Evolutionary conservation across 2,329 filamentous ascomycete species (phyloP).

Genomic region (Dothistroma pini): DNA sequence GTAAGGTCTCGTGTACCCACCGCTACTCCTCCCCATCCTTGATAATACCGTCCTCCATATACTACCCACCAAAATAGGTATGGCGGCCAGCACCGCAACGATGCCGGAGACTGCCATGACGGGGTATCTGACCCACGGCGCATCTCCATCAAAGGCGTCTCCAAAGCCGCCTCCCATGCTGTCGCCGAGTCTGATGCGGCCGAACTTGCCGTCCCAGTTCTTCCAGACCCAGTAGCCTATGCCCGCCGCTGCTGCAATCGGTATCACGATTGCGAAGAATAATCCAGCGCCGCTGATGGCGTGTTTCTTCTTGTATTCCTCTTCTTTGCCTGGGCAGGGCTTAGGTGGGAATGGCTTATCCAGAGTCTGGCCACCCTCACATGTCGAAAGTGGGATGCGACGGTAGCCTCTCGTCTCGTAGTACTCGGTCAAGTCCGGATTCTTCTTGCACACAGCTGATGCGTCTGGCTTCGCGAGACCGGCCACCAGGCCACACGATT

Average conservation of each 20-base stretch:
- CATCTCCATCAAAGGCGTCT: conserved; percentile 62
- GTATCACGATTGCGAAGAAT: conserved; percentile 80
- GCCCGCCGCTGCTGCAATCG: conserved; percentile 65
- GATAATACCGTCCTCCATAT: conserved; percentile 63
- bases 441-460: conserved; percentile 52
- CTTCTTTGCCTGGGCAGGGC: conserved; percentile 73
- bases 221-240: conserved; percentile 81
- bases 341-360: conserved; percentile 62
- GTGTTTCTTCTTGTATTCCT: conserved; percentile 73
- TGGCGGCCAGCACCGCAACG: conserved; percentile 53
- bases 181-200: conserved; percentile 83
- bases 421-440: conserved; percentile 72
- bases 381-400: conserved; percentile 84
- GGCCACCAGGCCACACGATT: conserved; percentile 70
- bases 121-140: conserved; percentile 76
- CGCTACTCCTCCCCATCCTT: conserved; percentile 50
- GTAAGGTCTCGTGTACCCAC: conserved; percentile 62
- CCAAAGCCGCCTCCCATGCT: conserved; percentile 28
- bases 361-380: conserved; percentile 67
- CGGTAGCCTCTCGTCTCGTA: conserved; percentile 85
- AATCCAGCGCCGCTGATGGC: conserved; percentile 68
- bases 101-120: conserved; percentile 46
- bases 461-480: conserved; percentile 66
- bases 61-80: conserved; percentile 67
- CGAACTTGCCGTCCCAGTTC: conserved; percentile 86